Evolutionary conservation across 805 yeast species (phyloP).

Genomic region (Schwanniomyces polymorphus): DNA sequence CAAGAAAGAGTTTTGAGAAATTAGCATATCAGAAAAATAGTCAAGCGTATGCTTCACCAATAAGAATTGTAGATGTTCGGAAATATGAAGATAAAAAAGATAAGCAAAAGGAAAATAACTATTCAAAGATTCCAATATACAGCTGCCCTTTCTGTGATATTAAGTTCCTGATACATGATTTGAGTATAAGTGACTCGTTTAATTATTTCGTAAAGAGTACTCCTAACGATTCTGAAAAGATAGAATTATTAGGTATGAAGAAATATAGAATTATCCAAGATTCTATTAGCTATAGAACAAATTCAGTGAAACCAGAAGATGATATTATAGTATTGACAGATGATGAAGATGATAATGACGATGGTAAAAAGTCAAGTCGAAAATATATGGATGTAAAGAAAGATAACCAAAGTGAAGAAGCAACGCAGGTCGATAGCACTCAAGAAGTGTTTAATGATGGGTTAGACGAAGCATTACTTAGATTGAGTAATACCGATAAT

Average conservation of each 20-base stretch:
- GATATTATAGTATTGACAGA: constrained; percentile 31
- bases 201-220: constrained; percentile 43
- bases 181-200: constrained; percentile 38
- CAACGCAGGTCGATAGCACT: constrained; percentile 4
- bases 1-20: constrained; percentile 18
- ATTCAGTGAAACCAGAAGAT: constrained; percentile 8
- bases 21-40: constrained; percentile 4
- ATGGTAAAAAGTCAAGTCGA: neutral
- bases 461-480: constrained; percentile 26
- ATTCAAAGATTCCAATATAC: constrained; percentile 24
- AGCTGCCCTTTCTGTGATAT: constrained; percentile 43
- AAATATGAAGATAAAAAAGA: neutral
- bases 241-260: constrained; percentile 35
- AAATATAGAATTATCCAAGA: constrained; percentile 35
- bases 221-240: constrained; percentile 29
- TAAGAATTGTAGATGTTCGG: constrained; percentile 1
- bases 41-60: constrained; percentile 1
- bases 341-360: constrained; percentile 21
- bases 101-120: neutral
- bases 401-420: neutral
- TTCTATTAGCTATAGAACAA: constrained; percentile 5
- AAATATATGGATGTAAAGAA: neutral
- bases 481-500: constrained; percentile 8
- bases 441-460: constrained; percentile 29
- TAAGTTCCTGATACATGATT: constrained; percentile 30